These are phyloP conservation scores for Kwoniella europaea DNA, from an alignment of 768 basidiomycete genomes.

Conservation along the genomic window DNA sequence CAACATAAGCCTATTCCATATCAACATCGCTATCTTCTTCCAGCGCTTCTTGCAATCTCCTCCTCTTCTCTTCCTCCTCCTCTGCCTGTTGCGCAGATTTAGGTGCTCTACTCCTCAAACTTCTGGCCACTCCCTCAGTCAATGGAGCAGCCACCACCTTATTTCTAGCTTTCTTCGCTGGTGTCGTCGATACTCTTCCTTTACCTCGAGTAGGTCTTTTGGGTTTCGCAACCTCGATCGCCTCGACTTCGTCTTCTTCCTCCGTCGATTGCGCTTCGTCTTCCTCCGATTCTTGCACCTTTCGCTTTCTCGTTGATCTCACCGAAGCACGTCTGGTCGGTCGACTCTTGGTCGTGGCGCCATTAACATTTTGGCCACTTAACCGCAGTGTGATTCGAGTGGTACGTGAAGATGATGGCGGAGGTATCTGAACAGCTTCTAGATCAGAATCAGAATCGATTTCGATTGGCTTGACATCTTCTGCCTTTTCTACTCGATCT, in stretches of 20 bases:
- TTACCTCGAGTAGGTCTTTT: slow-evolving; percentile 1
- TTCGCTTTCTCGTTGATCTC: slow-evolving; percentile 12
- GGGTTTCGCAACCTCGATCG: not conserved
- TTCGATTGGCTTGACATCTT: not conserved
- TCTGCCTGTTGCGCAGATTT: slow-evolving; percentile 15
- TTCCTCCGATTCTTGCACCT: slow-evolving; percentile 8
- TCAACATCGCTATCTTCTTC: slow-evolving; percentile 19
- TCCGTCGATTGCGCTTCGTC: slow-evolving; percentile 2
- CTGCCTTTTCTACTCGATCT: not conserved
- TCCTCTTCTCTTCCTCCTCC: slow-evolving; percentile 18
- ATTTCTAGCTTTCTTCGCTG: not conserved
- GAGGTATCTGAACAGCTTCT: slow-evolving; percentile 13
- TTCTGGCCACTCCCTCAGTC: slow-evolving; percentile 6
- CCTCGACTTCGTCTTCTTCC: not conserved
- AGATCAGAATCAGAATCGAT: not conserved
- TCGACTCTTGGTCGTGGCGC: not conserved
- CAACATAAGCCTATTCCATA: not conserved
- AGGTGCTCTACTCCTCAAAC: slow-evolving; percentile 24
- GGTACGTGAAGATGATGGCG: not conserved
- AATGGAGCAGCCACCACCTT: not conserved
- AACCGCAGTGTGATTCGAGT: slow-evolving; percentile 19
- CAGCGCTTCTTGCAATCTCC: slow-evolving; percentile 21
- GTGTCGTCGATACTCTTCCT: not conserved
- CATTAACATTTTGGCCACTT: slow-evolving; percentile 15
- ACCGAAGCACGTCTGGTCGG: not conserved